phyloP scores from a whole-genome alignment of 148 eudicot genomes.

The Persicaria maculosa region DNA sequence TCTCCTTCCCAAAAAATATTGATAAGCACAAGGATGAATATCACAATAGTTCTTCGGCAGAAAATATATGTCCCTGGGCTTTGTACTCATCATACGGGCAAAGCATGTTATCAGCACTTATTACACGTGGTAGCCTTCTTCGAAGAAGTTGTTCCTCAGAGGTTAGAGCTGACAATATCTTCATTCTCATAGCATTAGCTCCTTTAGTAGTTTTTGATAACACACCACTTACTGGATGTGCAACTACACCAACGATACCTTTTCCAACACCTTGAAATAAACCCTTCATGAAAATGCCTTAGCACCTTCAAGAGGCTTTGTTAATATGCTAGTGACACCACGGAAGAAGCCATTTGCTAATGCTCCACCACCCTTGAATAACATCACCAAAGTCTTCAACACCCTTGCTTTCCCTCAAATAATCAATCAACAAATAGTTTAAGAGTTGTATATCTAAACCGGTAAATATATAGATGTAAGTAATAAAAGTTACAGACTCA shows the following conservation, averaged over 20 bases:
- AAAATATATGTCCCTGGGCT: conserved; percentile 84
- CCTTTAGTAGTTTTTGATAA: conserved; percentile 99
- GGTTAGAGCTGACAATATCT: conserved; percentile 84
- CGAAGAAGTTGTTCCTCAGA: conserved; percentile 96
- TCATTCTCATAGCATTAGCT: conserved; percentile 97
- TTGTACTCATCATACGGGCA: conserved; percentile 78
- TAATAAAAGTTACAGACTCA: no score
- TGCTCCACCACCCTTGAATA: conserved; percentile 92
- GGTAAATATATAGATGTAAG: no score
- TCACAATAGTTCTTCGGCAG: neutral
- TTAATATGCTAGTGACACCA: conserved; percentile 90
- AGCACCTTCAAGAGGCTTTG: conserved; percentile 98
- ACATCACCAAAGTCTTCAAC: conserved; percentile 93
- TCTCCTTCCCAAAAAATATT: neutral
- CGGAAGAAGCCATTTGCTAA: conserved; percentile 87
- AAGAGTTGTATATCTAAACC: no score
- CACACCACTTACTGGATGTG: conserved; percentile 96
- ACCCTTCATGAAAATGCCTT: conserved; percentile 92
- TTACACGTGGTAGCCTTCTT: conserved; percentile 86
- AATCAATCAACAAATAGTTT: no score
- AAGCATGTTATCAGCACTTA: conserved; percentile 88
- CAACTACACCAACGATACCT: conserved; percentile 94
- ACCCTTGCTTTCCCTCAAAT: conserved; percentile 52
- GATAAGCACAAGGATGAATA: neutral
- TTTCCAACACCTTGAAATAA: conserved; percentile 98